Evolutionary conservation across 75 land plant genomes (phyloP), one percentile per base, ranked within the genome.

Genomic region (Sequoiadendron giganteum): DNA sequence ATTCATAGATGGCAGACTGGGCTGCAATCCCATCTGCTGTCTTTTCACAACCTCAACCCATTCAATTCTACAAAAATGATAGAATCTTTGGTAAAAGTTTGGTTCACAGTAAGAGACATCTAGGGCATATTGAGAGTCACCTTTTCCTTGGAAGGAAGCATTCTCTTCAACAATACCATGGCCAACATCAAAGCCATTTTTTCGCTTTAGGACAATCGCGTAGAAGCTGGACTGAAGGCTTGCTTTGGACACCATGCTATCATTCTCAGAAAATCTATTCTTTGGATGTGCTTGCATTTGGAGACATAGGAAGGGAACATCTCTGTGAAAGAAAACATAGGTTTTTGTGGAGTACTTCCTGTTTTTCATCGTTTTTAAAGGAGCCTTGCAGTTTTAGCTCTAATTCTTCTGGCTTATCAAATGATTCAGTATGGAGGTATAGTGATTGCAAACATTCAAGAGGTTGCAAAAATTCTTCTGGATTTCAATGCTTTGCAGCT

Each of bases 401-500:
- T 82, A 82, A 45, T 43, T 47, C 1, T n/a, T 82, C 14, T 82
- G 16, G 30, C 45, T 82, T 47, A 45, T 45, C 84, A 43, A 82
- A 82, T 43, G 84, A 47, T 82, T 82, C 52, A 47, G 0, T 82
- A 19, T 45, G 84, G 52, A 43, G n/a, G 45, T 25, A 21, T 45
- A 47, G 32, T 82, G 47, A 45, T 82, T 45, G 10, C 84, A 82
- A 82, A 10, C 49, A 10, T 28, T 82, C 84, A 45, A 82, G 30
- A n/a, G 49, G 48, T 82, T 45, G 30, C 52, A 82, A 13, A 82
- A 82, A 45, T 9, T 82, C 48, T 82, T 82, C 32, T 82, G 49
- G 84, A 82, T 45, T 82, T 45, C 84, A 82, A 45, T 82, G 49
- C 84, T 21, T 28, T 25, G 84, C 45, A 82, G 84, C 49, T 82